Base-by-base conservation (phyloP, 352 stramenopile genomes). In the Peronosclerospora sorghi region DNA sequence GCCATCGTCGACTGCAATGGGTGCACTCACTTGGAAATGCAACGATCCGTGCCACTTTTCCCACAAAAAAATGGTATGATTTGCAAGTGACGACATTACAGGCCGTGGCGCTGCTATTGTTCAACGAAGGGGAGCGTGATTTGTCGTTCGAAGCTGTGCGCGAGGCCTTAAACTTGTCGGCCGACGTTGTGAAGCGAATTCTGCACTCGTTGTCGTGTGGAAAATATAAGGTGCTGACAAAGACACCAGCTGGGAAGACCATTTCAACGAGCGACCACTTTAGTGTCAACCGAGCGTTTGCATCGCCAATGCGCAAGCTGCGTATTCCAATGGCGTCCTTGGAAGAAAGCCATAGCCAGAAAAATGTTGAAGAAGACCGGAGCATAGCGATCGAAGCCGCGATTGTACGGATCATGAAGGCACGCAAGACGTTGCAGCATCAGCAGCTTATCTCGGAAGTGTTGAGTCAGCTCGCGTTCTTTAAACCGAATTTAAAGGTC, bases 381-480 rank as follows among this genome's bases (percentile, higher is more conserved):
- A 86, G 85, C 48, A 96, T 98, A 69, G 95, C 96, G 14, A 99
- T 99, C 61, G 96, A 99, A 76, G 96, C 96, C 28, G 95, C 96
- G 9, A 98, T 99, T 57, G 96, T 99, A 30, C 90, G 96, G 63
- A 99, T 98, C 71, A 99, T 99, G 96, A 99, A 99, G 73, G 94
- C 94, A 14, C 73, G 94, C 47, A 98, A 98, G 68, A 97, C 90
- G 23, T 70, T 99, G 43, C 75, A 94, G 44, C 96, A 99, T 64
- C 92, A 98, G 62, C 88, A 98, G 61, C 80, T 99, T 9, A 86
- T 99, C 34, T 96, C 96, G 27, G 95, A 99, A 67, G 96, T 99
- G 41, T 64, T 99, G 29, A 94, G 73, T 26, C 96, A 99, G 59
- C 75, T 99, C 26, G 74, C 86, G 5, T 98, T 99, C 59, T 99